Conservation (phyloP, 2,329 filamentous ascomycete genomes). For the Bisporella sp. region DNA sequence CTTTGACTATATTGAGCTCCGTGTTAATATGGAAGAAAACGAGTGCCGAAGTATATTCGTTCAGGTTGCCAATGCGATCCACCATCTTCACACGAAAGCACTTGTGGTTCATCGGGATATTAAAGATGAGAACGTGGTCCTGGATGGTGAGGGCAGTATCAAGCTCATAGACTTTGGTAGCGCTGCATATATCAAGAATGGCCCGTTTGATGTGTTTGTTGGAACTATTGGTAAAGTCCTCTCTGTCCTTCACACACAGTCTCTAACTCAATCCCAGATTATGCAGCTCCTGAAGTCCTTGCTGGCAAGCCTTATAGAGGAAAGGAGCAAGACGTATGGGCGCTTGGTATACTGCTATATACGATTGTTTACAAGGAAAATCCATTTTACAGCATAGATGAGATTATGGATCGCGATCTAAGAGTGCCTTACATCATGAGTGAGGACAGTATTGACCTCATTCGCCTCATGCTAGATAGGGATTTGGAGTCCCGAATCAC, state of each 20-base stretch:
- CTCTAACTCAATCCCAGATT: slow-evolving; percentile 53
- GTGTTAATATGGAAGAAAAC: slow-evolving; percentile 90
- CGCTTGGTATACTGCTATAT: slow-evolving; percentile 91
- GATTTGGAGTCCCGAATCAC: slow-evolving; percentile 75
- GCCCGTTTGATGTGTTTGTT: slow-evolving; percentile 97
- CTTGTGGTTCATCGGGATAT: slow-evolving; percentile 95
- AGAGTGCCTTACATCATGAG: slow-evolving; percentile 83
- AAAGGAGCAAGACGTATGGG: slow-evolving; percentile 98
- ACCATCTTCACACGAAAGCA: slow-evolving; percentile 86
- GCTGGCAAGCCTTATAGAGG: slow-evolving; percentile 87
- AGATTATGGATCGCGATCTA: slow-evolving; percentile 96
- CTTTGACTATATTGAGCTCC: slow-evolving; percentile 96
- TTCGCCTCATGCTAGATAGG: slow-evolving; percentile 86
- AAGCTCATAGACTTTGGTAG: slow-evolving; percentile 98
- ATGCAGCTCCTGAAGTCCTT: slow-evolving; percentile 95
- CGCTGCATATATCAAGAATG: slow-evolving; percentile 96
- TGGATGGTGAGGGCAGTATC: slow-evolving; percentile 91
- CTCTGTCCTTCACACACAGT: background rate
- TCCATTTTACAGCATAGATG: slow-evolving; percentile 96
- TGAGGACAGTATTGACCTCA: slow-evolving; percentile 87
- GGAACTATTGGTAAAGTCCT: slow-evolving; percentile 80
- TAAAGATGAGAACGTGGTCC: slow-evolving; percentile 96
- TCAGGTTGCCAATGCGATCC: slow-evolving; percentile 82
- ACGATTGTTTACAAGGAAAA: slow-evolving; percentile 99
- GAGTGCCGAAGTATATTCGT: slow-evolving; percentile 94